Evolutionary conservation across 2,329 filamentous ascomycete genomes (phyloP).

Genomic region (Fusarium keratoplasticum): DNA sequence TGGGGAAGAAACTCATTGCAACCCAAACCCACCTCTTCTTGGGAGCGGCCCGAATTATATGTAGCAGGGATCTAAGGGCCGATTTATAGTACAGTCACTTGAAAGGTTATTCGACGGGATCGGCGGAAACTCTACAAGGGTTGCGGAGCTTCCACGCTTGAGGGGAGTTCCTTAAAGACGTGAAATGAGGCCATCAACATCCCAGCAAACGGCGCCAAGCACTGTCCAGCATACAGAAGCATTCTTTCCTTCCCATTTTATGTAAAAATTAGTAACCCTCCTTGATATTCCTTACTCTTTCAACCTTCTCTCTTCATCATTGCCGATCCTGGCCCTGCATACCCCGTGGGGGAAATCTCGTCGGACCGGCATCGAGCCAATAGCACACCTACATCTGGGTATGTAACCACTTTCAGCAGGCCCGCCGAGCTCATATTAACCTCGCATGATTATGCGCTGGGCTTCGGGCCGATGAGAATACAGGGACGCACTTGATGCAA

Average conservation of each 20-base stretch:
- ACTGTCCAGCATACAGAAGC: neutral
- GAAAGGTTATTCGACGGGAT: neutral
- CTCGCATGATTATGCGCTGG: neutral
- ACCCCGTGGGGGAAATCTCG: neutral
- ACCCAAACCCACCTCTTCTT: neutral
- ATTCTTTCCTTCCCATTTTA: neutral
- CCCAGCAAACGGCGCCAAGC: neutral
- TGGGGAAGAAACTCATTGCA: neutral
- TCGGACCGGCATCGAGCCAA: neutral
- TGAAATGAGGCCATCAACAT: neutral
- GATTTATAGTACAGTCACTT: neutral
- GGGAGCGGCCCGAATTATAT: neutral
- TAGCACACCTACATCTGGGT: neutral
- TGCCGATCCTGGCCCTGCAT: neutral
- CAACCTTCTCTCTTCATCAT: neutral
- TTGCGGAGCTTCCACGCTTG: neutral
- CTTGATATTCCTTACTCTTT: neutral
- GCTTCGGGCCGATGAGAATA: constrained; percentile 1
- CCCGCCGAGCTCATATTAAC: neutral
- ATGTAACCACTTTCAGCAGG: neutral
- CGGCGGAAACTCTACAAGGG: neutral
- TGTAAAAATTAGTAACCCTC: no score
- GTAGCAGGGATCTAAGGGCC: neutral
- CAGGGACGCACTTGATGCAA: neutral
- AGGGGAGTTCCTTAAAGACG: neutral